Evolutionary conservation across 768 basidiomycete genomes (phyloP).

Genomic region (Boletus pseudo-olivaceus): DNA sequence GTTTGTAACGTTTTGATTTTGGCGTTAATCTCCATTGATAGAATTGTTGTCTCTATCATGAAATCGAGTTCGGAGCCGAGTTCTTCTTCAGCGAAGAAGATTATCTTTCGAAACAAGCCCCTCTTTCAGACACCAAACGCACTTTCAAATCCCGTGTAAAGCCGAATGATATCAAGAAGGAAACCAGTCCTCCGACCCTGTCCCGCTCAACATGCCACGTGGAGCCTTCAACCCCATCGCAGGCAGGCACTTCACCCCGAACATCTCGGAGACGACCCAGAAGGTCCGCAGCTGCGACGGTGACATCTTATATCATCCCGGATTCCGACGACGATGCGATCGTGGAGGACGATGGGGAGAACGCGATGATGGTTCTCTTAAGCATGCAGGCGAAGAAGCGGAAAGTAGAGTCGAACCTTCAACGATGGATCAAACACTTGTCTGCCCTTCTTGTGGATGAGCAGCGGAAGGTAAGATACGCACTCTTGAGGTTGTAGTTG

Average conservation of each 20-base stretch:
- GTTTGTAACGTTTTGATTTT: neutral
- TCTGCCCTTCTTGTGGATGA: slow-evolving; percentile 58
- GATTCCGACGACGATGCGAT: slow-evolving; percentile 70
- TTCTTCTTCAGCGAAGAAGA: slow-evolving; percentile 72
- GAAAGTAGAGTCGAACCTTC: slow-evolving; percentile 44
- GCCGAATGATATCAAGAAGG: slow-evolving; percentile 39
- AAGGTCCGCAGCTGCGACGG: slow-evolving; percentile 47
- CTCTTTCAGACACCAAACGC: slow-evolving; percentile 22
- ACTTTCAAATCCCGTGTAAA: slow-evolving; percentile 26
- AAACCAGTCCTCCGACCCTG: slow-evolving; percentile 33
- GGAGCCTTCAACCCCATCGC: slow-evolving; percentile 13
- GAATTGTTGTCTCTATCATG: slow-evolving; percentile 53
- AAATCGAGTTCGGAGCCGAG: slow-evolving; percentile 62
- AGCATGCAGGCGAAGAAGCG: slow-evolving; percentile 35
- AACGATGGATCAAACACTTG: slow-evolving; percentile 69
- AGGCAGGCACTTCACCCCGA: slow-evolving; percentile 21
- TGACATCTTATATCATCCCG: slow-evolving; percentile 61
- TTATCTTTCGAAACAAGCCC: slow-evolving; percentile 45
- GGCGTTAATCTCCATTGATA: slow-evolving; percentile 22
- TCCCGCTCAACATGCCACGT: slow-evolving; percentile 22
- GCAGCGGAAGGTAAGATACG: slow-evolving; percentile 57
- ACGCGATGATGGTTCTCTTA: slow-evolving; percentile 29
- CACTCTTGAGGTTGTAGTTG: neutral
- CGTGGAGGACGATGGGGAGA: slow-evolving; percentile 36
- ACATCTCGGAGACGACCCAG: slow-evolving; percentile 53